Percentiles rank a stretch among this genome's conserved stretches.
Conservation (phyloP, 2,329 filamentous ascomycete species). For the Trichoderma simmonsii region DNA sequence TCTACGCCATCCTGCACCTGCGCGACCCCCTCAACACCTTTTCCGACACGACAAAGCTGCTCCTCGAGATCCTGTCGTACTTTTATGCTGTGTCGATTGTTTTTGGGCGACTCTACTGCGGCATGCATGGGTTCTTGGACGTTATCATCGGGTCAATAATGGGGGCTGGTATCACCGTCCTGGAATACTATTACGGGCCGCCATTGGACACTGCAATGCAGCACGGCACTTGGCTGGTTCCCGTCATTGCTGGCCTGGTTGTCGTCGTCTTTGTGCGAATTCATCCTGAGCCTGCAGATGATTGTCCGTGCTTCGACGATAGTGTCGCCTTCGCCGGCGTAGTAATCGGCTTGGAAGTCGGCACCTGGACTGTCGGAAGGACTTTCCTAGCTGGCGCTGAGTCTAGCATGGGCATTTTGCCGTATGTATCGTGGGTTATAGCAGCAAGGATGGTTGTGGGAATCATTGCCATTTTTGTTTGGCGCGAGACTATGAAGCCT, state of each 20-base stretch:
- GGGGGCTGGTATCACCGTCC: slow-evolving; percentile 61
- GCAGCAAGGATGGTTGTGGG: slow-evolving; percentile 70
- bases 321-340: slow-evolving; percentile 91
- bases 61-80: slow-evolving; percentile 69
- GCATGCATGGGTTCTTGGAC: slow-evolving; percentile 97
- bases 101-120: slow-evolving; percentile 88
- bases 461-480: slow-evolving; percentile 79
- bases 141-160: slow-evolving; percentile 77
- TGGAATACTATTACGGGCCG: slow-evolving; percentile 60
- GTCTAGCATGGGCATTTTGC: slow-evolving; percentile 62
- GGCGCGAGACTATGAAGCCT: slow-evolving; percentile 89
- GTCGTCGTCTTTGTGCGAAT: slow-evolving; percentile 78
- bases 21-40: slow-evolving; percentile 62
- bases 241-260: slow-evolving; percentile 60
- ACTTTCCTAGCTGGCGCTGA: slow-evolving; percentile 45
- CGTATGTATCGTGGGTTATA: slow-evolving; percentile 63
- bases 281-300: slow-evolving; percentile 92
- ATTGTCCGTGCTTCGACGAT: slow-evolving; percentile 96
- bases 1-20: slow-evolving; percentile 75
- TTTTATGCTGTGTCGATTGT: slow-evolving; percentile 88
- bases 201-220: slow-evolving; percentile 69
- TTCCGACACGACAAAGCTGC: slow-evolving; percentile 54
- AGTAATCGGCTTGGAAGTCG: slow-evolving; percentile 77
- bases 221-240: slow-evolving; percentile 60
- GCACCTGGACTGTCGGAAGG: slow-evolving; percentile 75